These are phyloP conservation scores for Volvox africanus DNA, from an alignment of 139 green algal species.

Conservation along the genomic window DNA sequence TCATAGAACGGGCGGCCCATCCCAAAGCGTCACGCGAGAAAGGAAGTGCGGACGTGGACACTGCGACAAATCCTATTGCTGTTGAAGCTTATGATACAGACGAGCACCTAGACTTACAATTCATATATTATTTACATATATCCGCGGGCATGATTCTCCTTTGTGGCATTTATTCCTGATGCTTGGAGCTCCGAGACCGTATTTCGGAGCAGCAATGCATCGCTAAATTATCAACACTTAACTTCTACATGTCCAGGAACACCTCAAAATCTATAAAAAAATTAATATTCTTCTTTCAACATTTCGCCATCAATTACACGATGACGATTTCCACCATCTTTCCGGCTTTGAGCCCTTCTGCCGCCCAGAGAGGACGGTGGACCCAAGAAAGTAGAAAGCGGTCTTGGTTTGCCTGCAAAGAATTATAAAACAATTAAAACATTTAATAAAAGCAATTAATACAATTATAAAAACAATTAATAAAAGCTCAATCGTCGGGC, in stretches of 20 bases:
- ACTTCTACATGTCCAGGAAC: no score
- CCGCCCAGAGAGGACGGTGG: background rate
- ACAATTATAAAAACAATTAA: no score
- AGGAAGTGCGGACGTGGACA: constrained; percentile 12
- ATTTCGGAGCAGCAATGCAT: background rate
- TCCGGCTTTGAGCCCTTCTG: background rate
- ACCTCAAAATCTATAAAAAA: no score
- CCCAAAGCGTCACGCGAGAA: background rate
- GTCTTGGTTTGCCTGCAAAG: background rate
- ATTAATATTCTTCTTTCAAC: background rate
- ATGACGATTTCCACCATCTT: background rate
- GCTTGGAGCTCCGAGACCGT: background rate
- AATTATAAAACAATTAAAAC: no score
- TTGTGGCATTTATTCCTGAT: background rate
- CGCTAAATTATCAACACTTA: background rate
- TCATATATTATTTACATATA: no score
- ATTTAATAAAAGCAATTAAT: no score
- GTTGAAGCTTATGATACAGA: background rate
- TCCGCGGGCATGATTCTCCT: background rate
- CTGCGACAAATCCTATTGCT: background rate
- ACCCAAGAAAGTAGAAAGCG: background rate
- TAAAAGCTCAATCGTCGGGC: no score
- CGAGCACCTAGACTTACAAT: no score
- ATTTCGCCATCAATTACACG: background rate
- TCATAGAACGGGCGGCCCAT: constrained; percentile 32